A percentile compares a stretch with the other conserved stretches of the same genome.
Conservation (phyloP, 169 alveolate genomes). For the Plasmodium blacklocki region DNA sequence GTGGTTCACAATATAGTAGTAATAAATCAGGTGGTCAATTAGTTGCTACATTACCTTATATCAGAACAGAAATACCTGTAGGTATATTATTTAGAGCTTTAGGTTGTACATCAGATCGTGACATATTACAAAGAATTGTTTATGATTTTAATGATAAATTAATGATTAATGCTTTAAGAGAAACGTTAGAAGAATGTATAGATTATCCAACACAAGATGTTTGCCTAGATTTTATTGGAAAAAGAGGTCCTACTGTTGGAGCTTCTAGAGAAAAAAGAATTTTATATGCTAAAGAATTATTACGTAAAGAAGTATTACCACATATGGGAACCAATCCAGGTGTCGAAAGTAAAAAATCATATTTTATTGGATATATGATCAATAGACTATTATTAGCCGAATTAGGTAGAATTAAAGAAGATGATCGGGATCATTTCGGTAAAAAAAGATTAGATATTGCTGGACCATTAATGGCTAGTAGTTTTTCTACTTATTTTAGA, state of each 20-base stretch:
- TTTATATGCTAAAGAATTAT: constrained; percentile 95
- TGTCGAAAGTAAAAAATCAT: constrained; percentile 96
- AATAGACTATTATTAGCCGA: constrained; percentile 96
- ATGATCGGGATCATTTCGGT: constrained; percentile 99
- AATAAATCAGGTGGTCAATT: constrained; percentile 92
- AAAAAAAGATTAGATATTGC: constrained; percentile 99
- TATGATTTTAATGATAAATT: constrained; percentile 97
- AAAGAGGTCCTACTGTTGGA: constrained; percentile 97
- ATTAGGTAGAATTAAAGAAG: constrained; percentile 97
- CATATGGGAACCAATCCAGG: constrained; percentile 97
- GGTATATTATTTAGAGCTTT: constrained; percentile 98
- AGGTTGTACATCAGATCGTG: constrained; percentile 94
- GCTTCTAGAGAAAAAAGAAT: constrained; percentile 93
- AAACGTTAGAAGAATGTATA: constrained; percentile 96
- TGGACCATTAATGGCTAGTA: constrained; percentile 98
- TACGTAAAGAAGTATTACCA: constrained; percentile 98
- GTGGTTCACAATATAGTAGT: constrained; percentile 81
- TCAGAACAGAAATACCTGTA: constrained; percentile 96
- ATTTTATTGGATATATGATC: constrained; percentile 99
- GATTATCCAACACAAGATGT: constrained; percentile 95
- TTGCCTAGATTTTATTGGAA: constrained; percentile 93
- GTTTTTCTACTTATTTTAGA: constrained; percentile 96
- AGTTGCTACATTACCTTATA: constrained; percentile 97
- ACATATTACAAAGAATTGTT: constrained; percentile 90
- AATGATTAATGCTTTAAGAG: constrained; percentile 96